These are phyloP conservation scores for Fomitopsis schrenkii DNA, from an alignment of 1,284 basidiomycete genomes.

Conservation along the genomic window DNA sequence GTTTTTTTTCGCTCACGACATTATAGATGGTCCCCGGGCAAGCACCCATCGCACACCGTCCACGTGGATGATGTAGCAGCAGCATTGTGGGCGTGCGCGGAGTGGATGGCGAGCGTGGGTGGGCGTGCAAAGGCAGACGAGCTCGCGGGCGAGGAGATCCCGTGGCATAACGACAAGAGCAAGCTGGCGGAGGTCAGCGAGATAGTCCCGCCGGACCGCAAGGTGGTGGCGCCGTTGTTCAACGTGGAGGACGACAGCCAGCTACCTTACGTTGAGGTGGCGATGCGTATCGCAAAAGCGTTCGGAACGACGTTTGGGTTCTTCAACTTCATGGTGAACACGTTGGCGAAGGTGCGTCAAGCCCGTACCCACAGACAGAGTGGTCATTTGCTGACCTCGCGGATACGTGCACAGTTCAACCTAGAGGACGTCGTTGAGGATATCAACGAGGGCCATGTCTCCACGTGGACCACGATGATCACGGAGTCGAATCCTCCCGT, in stretches of 20 bases:
- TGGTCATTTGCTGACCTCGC: neutral
- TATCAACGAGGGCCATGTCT: slow-evolving; percentile 85
- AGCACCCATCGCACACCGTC: slow-evolving; percentile 76
- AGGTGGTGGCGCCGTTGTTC: slow-evolving; percentile 73
- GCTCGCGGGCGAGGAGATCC: slow-evolving; percentile 63
- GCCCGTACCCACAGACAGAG: neutral
- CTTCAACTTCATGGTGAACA: slow-evolving; percentile 69
- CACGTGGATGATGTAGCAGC: slow-evolving; percentile 78
- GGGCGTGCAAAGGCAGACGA: slow-evolving; percentile 61
- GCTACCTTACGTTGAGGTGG: slow-evolving; percentile 74
- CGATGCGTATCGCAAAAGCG: slow-evolving; percentile 64
- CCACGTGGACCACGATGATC: slow-evolving; percentile 85
- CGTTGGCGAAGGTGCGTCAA: slow-evolving; percentile 56
- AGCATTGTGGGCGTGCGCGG: slow-evolving; percentile 68
- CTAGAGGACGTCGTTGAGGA: slow-evolving; percentile 78
- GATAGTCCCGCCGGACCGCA: slow-evolving; percentile 51
- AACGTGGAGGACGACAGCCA: slow-evolving; percentile 83
- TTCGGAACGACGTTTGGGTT: slow-evolving; percentile 88
- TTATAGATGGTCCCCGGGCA: slow-evolving; percentile 70
- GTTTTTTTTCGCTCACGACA: neutral
- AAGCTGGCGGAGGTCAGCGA: slow-evolving; percentile 60
- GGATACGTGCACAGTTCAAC: slow-evolving; percentile 34
- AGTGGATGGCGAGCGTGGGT: slow-evolving; percentile 59
- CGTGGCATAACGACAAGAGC: slow-evolving; percentile 70
- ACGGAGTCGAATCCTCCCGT: slow-evolving; percentile 71